Conservation (phyloP, 768 basidiomycete species). For the Harrya chromipes region DNA sequence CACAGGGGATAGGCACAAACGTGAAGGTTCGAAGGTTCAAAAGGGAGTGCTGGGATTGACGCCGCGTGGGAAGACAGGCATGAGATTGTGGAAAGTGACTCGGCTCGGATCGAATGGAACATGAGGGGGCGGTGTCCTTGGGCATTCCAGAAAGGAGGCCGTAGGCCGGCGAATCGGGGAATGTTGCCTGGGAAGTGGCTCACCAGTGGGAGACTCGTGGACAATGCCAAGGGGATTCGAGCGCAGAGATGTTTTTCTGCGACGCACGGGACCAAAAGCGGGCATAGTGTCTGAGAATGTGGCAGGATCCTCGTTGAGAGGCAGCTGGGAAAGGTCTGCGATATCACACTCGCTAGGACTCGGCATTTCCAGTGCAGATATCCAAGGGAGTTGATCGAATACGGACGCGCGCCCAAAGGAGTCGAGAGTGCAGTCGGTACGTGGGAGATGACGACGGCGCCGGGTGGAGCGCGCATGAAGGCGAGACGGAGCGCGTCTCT, state of each 20-base stretch:
- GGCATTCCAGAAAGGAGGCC: constrained; percentile 15
- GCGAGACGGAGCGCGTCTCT: constrained; percentile 36
- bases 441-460: constrained; percentile 42
- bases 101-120: constrained; percentile 45
- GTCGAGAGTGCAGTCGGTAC: constrained; percentile 40
- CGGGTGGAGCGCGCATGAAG: constrained; percentile 36
- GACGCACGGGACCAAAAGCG: constrained; percentile 54
- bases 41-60: constrained; percentile 12
- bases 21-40: constrained; percentile 1
- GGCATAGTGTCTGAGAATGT: constrained; percentile 21
- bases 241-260: constrained; percentile 52
- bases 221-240: constrained; percentile 42
- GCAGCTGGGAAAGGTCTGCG: constrained; percentile 65
- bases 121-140: constrained; percentile 34
- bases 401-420: constrained; percentile 31
- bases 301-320: constrained; percentile 25
- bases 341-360: constrained; percentile 51
- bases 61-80: constrained; percentile 50
- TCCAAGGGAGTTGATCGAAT: constrained; percentile 71
- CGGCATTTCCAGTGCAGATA: constrained; percentile 51
- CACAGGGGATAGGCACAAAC: constrained; percentile 1
- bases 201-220: constrained; percentile 13
- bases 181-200: constrained; percentile 17
- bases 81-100: constrained; percentile 56
- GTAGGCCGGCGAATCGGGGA: constrained; percentile 31